phyloP scores from a whole-genome alignment of 1,139 yeast genomes.

The Pichia sp. region DNA sequence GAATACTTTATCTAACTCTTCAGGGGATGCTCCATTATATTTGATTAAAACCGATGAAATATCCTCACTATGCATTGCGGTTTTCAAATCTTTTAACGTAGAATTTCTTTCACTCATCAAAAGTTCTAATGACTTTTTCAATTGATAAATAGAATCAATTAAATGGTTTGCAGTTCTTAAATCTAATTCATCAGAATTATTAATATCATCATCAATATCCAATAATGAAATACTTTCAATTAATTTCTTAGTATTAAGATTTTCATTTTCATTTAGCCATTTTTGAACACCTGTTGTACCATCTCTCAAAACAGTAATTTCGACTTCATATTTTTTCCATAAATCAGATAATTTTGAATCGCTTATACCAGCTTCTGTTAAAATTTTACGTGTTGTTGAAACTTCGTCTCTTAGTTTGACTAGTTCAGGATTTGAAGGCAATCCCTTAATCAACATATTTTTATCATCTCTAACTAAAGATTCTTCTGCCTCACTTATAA shows the following conservation, averaged over 20 bases:
- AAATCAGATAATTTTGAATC: slow-evolving; percentile 16
- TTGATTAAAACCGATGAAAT: slow-evolving; percentile 71
- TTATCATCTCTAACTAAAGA: slow-evolving; percentile 51
- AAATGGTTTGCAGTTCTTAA: slow-evolving; percentile 29
- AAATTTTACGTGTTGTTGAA: slow-evolving; percentile 43
- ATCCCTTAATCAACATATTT: slow-evolving; percentile 26
- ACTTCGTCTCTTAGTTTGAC: slow-evolving; percentile 12
- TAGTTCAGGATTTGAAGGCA: slow-evolving; percentile 4
- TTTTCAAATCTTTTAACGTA: slow-evolving; percentile 60
- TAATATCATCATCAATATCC: slow-evolving; percentile 38
- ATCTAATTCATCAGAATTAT: slow-evolving; percentile 29
- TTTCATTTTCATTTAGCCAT: slow-evolving; percentile 9
- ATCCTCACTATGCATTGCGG: slow-evolving; percentile 73
- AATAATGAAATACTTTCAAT: slow-evolving; percentile 48
- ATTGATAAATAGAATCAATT: slow-evolving; percentile 38
- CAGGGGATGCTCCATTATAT: slow-evolving; percentile 45
- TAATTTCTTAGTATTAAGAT: slow-evolving; percentile 1
- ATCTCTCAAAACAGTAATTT: slow-evolving; percentile 12
- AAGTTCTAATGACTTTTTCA: slow-evolving; percentile 38
- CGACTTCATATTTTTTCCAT: slow-evolving; percentile 10
- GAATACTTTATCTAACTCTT: slow-evolving; percentile 52
- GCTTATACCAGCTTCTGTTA: slow-evolving; percentile 60
- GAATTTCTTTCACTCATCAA: slow-evolving; percentile 55
- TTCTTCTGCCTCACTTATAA: slow-evolving; percentile 51
- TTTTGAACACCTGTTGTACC: slow-evolving; percentile 15